A percentile compares a stretch with the other conserved stretches of the same genome.
Conservation (phyloP, 1,284 basidiomycete genomes). For the Neotropicomus parvogracilis region DNA sequence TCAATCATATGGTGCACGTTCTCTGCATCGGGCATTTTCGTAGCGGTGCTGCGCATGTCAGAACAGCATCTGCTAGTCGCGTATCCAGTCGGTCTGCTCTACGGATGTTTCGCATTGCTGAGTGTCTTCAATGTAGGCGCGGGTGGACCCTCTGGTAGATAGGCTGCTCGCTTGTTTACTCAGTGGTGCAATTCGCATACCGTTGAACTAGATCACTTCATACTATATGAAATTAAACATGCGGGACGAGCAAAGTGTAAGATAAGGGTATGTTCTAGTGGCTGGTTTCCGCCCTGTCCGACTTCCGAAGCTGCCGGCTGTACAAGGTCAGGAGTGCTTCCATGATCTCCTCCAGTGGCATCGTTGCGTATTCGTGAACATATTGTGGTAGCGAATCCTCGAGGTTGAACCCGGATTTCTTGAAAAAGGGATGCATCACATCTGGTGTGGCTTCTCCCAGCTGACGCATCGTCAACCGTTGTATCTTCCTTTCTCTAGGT, state of each 20-base stretch:
- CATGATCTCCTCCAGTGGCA: constrained; percentile 83
- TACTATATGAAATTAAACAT: not conserved
- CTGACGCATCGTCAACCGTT: constrained; percentile 75
- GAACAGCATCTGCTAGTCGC: constrained; percentile 90
- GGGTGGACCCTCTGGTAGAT: constrained; percentile 28
- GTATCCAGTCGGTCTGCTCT: constrained; percentile 88
- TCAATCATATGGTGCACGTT: constrained; percentile 95
- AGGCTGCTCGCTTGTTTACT: constrained; percentile 15
- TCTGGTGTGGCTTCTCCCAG: constrained; percentile 85
- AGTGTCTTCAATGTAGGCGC: constrained; percentile 72
- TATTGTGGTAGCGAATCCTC: constrained; percentile 81
- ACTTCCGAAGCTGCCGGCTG: constrained; percentile 61
- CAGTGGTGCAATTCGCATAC: constrained; percentile 8
- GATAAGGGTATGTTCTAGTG: constrained; percentile 3
- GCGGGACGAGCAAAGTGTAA: not conserved
- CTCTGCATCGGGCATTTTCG: constrained; percentile 90
- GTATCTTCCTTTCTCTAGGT: constrained; percentile 56
- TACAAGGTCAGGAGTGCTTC: constrained; percentile 77
- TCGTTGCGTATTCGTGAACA: constrained; percentile 82
- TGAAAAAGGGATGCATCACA: constrained; percentile 84
- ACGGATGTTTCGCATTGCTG: constrained; percentile 88
- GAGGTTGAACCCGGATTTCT: constrained; percentile 76
- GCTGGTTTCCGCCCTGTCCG: constrained; percentile 12
- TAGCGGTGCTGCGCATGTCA: constrained; percentile 89
- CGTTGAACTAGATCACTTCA: too few species aligned